Percentiles rank a stretch among this genome's conserved stretches.
Evolutionary conservation across 345 rosid species (phyloP).

Genomic region (Eutrema heterophyllum): DNA sequence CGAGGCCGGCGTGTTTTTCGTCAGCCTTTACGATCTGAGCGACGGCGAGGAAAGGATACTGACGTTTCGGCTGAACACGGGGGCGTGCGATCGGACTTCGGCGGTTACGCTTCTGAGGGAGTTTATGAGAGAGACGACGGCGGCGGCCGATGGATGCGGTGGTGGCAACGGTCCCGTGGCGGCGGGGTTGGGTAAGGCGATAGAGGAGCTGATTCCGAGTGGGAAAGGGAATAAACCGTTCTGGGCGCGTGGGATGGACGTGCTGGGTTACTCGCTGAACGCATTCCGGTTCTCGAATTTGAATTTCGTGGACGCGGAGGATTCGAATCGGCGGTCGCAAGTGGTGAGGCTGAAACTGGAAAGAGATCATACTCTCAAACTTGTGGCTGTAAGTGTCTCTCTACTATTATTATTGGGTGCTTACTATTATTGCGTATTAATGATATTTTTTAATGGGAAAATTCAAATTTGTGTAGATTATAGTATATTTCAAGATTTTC

Average conservation of each 20-base stretch:
- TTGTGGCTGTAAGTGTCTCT: conserved; percentile 47
- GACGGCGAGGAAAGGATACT: conserved; percentile 34
- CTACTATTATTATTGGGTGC: background rate
- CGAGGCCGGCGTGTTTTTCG: conserved; percentile 39
- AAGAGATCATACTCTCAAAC: conserved; percentile 42
- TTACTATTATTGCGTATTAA: background rate
- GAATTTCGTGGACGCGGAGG: conserved; percentile 44
- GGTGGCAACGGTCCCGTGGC: conserved; percentile 11
- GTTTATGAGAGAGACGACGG: conserved; percentile 32
- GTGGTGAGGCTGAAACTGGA: conserved; percentile 51
- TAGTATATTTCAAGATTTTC: background rate
- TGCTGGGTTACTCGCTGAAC: conserved; percentile 87
- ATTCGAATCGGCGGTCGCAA: conserved; percentile 42
- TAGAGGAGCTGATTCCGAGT: conserved; percentile 68
- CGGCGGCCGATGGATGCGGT: conserved; percentile 2
- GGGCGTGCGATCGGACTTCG: conserved; percentile 66
- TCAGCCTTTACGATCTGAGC: conserved; percentile 47
- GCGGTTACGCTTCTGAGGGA: conserved; percentile 57
- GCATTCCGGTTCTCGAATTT: conserved; percentile 61
- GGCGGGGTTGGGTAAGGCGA: conserved; percentile 42
- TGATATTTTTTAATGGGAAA: too few species aligned
- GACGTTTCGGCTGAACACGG: conserved; percentile 60
- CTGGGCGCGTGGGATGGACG: conserved; percentile 86
- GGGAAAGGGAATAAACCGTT: conserved; percentile 70
- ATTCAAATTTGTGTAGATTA: too few species aligned